Evolutionary conservation across 164 flowering plant species (phyloP).

Genomic region (Vitis vinifera): ASM3070453v1 NC_081808.1:10338001-10338500

Average conservation of each 20-base stretch:
- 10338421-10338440: too few relatives aligned
- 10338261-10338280: conserved; percentile 73
- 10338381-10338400: too few relatives aligned
- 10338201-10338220: conserved; percentile 78
- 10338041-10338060: too few relatives aligned
- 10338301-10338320: conserved; percentile 80
- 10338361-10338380: too few relatives aligned
- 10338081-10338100: conserved; percentile 64
- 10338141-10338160: conserved; percentile 49
- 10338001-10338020: too few relatives aligned
- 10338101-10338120: conserved; percentile 40
- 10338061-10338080: conserved; percentile 64
- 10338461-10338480: too few relatives aligned
- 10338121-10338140: conserved; percentile 73
- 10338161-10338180: conserved; percentile 53
- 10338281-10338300: conserved; percentile 77
- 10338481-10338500: too few relatives aligned
- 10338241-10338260: conserved; percentile 79
- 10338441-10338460: too few relatives aligned
- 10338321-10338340: too few relatives aligned
- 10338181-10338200: conserved; percentile 65
- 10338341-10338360: too few relatives aligned
- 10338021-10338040: too few relatives aligned
- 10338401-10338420: too few relatives aligned
- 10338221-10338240: conserved; percentile 81